A percentile compares a stretch with the other conserved stretches of the same genome.
Evolutionary conservation across 2,329 filamentous ascomycete species (phyloP).

Genomic region (Plenodomus biglobosus): DNA sequence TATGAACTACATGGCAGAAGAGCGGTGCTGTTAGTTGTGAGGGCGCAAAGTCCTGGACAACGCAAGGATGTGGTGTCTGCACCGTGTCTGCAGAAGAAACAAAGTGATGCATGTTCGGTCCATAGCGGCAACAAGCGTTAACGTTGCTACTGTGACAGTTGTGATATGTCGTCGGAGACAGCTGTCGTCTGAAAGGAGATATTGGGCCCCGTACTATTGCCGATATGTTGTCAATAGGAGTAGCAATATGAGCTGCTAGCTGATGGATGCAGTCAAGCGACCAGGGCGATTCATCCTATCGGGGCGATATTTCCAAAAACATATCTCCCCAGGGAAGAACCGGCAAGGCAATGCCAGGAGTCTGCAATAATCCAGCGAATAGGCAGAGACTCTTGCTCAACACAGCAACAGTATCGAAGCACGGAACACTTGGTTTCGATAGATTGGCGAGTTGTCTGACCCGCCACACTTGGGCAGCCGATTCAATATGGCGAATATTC

Average conservation of each 20-base stretch:
- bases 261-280: slow-evolving; percentile 10
- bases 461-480: slow-evolving; percentile 14
- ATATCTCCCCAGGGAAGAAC: background rate
- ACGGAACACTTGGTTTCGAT: slow-evolving; percentile 6
- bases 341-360: slow-evolving; percentile 1
- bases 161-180: background rate
- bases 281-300: slow-evolving; percentile 9
- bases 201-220: slow-evolving; percentile 5
- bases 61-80: slow-evolving; percentile 9
- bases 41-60: slow-evolving; percentile 6
- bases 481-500: slow-evolving; percentile 2
- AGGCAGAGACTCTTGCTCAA: slow-evolving; percentile 1
- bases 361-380: slow-evolving; percentile 10
- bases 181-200: slow-evolving; percentile 9
- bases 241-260: slow-evolving; percentile 9
- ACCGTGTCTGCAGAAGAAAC: slow-evolving; percentile 12
- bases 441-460: slow-evolving; percentile 5
- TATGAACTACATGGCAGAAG: background rate
- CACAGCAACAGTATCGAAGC: slow-evolving; percentile 10
- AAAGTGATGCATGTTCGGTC: slow-evolving; percentile 12
- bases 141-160: slow-evolving; percentile 3
- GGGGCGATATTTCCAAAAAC: background rate
- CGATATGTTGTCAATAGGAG: slow-evolving; percentile 10
- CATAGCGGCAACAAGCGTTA: slow-evolving; percentile 5
- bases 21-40: slow-evolving; percentile 6